Percentiles rank a stretch among this genome's conserved stretches.
phyloP scores from a whole-genome alignment of 2,329 filamentous ascomycete species.

The Ophiostoma himal-ulmi region DNA sequence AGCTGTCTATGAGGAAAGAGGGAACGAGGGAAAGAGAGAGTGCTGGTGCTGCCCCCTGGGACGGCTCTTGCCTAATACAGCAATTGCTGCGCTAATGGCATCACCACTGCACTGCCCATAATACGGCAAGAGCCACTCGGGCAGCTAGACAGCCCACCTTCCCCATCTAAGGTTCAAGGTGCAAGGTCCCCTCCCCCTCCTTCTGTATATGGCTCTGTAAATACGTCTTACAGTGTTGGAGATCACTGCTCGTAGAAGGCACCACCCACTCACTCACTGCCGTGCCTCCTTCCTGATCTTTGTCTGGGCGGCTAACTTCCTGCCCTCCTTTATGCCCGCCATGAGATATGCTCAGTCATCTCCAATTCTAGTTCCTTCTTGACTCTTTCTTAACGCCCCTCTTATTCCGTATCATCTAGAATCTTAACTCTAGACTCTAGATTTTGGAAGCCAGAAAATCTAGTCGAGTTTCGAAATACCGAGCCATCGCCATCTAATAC shows the following conservation, averaged over 20 bases:
- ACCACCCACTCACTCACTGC: conserved; percentile 12
- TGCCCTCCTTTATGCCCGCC: not conserved
- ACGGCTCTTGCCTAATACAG: conserved; percentile 15
- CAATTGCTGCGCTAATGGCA: conserved; percentile 3
- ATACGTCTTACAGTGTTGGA: not conserved
- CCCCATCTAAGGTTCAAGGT: conserved; percentile 13
- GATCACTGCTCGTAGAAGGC: not conserved
- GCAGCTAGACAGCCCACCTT: conserved; percentile 19
- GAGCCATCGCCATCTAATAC: too few species aligned
- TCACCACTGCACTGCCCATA: conserved; percentile 1
- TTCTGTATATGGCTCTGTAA: not conserved
- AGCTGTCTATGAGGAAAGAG: not conserved
- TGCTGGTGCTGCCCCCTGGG: not conserved
- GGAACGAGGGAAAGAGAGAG: not conserved
- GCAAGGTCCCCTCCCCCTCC: not conserved
- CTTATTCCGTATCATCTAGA: not conserved
- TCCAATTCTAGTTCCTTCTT: not conserved
- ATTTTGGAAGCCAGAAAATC: too few species aligned
- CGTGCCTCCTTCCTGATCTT: conserved; percentile 10
- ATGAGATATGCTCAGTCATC: not conserved
- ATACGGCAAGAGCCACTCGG: conserved; percentile 12
- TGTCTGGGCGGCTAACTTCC: conserved; percentile 15
- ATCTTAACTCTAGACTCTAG: too few species aligned
- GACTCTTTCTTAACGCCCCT: not conserved
- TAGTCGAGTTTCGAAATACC: too few species aligned